A percentile compares a stretch with the other conserved stretches of the same genome.
Evolutionary conservation across 2,329 filamentous ascomycete species (phyloP).

Genomic region (Fusarium falciforme): DNA sequence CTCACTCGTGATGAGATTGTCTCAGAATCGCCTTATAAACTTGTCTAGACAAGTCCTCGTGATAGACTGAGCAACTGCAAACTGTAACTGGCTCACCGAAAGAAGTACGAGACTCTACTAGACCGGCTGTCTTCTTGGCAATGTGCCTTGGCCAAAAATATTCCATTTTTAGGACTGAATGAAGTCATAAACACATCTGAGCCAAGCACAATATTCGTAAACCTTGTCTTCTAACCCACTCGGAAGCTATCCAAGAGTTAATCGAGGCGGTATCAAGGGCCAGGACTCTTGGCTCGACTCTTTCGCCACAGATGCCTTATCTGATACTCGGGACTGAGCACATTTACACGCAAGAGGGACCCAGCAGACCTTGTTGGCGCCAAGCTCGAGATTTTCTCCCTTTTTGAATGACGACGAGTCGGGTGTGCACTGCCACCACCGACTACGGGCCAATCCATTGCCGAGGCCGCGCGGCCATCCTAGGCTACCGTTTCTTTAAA

Average conservation of each 20-base stretch:
- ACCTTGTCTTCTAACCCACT: neutral
- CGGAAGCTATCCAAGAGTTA: neutral
- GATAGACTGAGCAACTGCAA: neutral
- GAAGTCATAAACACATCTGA: neutral
- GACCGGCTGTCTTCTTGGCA: neutral
- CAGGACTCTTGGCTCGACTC: neutral
- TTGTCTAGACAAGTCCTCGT: neutral
- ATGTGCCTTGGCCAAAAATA: neutral
- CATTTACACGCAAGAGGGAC: neutral
- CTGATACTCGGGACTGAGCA: neutral
- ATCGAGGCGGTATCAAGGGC: neutral
- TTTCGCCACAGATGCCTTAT: neutral
- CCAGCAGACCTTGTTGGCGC: neutral
- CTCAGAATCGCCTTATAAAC: neutral
- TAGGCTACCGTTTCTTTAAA: slow-evolving; percentile 22
- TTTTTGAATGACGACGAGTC: slow-evolving; percentile 23
- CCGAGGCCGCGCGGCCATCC: slow-evolving; percentile 37
- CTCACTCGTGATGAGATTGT: neutral
- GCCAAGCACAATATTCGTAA: neutral
- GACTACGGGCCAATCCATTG: slow-evolving; percentile 32
- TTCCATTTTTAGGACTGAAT: neutral
- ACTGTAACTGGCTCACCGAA: neutral
- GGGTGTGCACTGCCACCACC: slow-evolving; percentile 37
- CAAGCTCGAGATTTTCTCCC: neutral
- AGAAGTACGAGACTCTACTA: neutral